A percentile compares a stretch with the other conserved stretches of the same genome.
Evolutionary conservation across 2,329 filamentous ascomycete species (phyloP).

Genomic region (Aphanoascus verrucosus): DNA sequence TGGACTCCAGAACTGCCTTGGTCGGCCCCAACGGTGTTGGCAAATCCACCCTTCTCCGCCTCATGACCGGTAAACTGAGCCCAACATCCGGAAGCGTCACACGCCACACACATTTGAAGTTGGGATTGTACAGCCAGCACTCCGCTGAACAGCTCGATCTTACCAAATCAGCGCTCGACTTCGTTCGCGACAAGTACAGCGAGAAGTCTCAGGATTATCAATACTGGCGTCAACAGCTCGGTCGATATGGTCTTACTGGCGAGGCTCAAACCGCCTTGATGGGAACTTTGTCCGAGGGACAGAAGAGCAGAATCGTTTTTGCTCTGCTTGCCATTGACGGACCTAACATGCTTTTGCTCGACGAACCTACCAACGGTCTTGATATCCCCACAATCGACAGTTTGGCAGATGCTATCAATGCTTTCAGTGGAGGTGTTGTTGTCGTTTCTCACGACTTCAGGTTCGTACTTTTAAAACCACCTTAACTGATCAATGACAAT

Average conservation of each 20-base stretch:
- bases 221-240: constrained; percentile 97
- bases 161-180: constrained; percentile 94
- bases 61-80: constrained; percentile 99
- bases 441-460: constrained; percentile 98
- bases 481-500: neutral
- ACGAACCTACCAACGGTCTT: constrained; percentile 98
- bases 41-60: constrained; percentile 99
- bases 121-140: constrained; percentile 97
- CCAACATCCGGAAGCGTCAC: constrained; percentile 72
- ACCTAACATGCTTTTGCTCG: constrained; percentile 94
- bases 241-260: constrained; percentile 83
- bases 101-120: constrained; percentile 95
- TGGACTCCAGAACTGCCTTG: constrained; percentile 97
- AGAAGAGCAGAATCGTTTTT: constrained; percentile 97
- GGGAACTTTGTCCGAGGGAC: constrained; percentile 93
- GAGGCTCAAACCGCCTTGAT: constrained; percentile 94
- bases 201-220: constrained; percentile 92
- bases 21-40: constrained; percentile 98
- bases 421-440: constrained; percentile 90
- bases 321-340: constrained; percentile 87
- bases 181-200: constrained; percentile 89
- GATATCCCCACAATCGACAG: constrained; percentile 98
- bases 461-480: constrained; percentile 43
- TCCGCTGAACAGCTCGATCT: constrained; percentile 96
- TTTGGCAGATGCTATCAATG: constrained; percentile 93